Base-by-base conservation (phyloP, 306 rosid genomes). In the Vigna reflexopilosa region DNA sequence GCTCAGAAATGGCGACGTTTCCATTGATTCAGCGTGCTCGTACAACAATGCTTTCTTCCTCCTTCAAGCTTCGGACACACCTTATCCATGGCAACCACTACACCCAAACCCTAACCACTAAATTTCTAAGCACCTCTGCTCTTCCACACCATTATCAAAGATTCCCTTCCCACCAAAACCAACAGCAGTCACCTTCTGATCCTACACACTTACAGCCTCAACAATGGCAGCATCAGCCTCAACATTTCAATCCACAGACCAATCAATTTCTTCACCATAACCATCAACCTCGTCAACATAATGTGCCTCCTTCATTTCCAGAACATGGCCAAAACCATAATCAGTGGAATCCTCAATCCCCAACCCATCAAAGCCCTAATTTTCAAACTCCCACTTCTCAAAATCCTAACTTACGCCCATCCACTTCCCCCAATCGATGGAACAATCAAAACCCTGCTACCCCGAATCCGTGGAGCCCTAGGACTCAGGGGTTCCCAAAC, bases 111-210 rank as follows among this genome's bases (percentile, higher is more conserved):
- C n/a, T 66, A n/a, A 32, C 0, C n/a, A 2, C n/a, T 2, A 55
- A 38, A 47, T 4, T 45, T 38, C 86, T 90, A 13, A 83, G 82
- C 82, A 85, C 93, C 42, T 86, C 89, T 9, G 83, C 96, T 0
- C 12, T 81, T 47, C 93, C 94, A 74, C 84, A 81, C 6, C 84
- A 90, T 1, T 81, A 65, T 70, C 86, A 80, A 14, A 85, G 78
- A 15, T 17, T 77, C 72, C 80, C 69, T 70, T 66, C 77, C 11
- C 76, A 66, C 6, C 50, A 36, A 36, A 30, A 34, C 6, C 71
- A 64, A 64, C 78, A 26, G 8, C 69, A 55, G 48, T 32, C 65
- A 54, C 84, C 90, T n/a, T 82, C 94, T 65, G 92, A 87, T 71
- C 79, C 24, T 42, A 12, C 59, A 48, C 77, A 3, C 11, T 67